A percentile compares a stretch with the other conserved stretches of the same genome.
Conservation (phyloP, 139 green algal species). For the Chlorella sp. region DNA sequence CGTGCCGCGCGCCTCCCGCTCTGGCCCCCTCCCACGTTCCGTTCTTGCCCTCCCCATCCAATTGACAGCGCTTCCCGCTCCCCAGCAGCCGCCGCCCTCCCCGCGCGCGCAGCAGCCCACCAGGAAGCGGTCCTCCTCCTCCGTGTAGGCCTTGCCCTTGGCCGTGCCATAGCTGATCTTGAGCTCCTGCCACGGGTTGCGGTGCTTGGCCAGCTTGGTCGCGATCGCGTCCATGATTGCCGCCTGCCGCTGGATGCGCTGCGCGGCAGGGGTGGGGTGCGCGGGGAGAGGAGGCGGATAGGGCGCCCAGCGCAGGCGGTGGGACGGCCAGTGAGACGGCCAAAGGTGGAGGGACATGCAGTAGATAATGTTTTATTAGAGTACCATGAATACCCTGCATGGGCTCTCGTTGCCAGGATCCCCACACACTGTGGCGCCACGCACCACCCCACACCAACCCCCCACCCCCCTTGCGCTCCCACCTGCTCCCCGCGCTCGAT, state of each 20-base stretch:
- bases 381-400: neutral
- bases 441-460: neutral
- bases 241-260: slow-evolving; percentile 78
- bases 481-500: too few relatives aligned
- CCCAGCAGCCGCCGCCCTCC: neutral
- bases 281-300: neutral
- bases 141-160: slow-evolving; percentile 98
- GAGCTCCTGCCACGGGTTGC: slow-evolving; percentile 91
- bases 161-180: slow-evolving; percentile 91
- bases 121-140: slow-evolving; percentile 99
- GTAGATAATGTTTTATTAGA: too few relatives aligned
- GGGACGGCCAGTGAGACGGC: too few relatives aligned
- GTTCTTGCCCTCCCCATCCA: too few relatives aligned
- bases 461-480: too few relatives aligned
- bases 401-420: too few relatives aligned
- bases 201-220: slow-evolving; percentile 92
- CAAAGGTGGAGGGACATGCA: too few relatives aligned
- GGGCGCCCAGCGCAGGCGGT: too few relatives aligned
- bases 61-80: neutral
- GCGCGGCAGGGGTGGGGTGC: slow-evolving; percentile 34
- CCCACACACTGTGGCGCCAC: neutral
- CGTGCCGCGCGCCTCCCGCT: too few relatives aligned
- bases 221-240: slow-evolving; percentile 89
- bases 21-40: too few relatives aligned
- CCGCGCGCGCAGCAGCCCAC: neutral